A percentile compares a stretch with the other conserved stretches of the same genome.
Conservation (phyloP, 1,284 basidiomycete genomes). For the Tremellales sp. region DNA sequence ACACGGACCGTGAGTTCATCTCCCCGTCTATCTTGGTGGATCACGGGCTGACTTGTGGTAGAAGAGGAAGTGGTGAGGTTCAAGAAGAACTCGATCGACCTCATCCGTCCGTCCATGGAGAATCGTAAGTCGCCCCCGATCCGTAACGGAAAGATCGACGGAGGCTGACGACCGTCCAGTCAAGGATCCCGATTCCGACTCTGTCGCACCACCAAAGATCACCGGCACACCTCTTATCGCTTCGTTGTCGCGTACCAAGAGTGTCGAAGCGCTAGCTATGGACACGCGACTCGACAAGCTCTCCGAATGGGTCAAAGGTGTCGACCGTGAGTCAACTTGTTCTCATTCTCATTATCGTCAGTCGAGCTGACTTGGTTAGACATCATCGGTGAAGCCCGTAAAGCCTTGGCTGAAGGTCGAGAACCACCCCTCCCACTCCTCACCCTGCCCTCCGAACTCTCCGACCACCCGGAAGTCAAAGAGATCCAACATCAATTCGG, state of each 20-base stretch:
- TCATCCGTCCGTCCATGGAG: conserved; percentile 6
- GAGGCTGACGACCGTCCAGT: no score
- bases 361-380: conserved; percentile 8
- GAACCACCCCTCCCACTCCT: conserved; percentile 26
- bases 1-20: conserved; percentile 20
- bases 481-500: conserved; percentile 20
- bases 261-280: conserved; percentile 21
- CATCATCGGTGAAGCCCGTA: conserved; percentile 44
- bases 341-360: neutral
- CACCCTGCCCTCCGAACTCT: conserved; percentile 9
- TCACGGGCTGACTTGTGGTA: conserved; percentile 8
- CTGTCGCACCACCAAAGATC: neutral
- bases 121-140: conserved; percentile 3
- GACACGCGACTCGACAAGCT: conserved; percentile 40
- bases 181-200: neutral
- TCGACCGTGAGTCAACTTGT: conserved; percentile 32
- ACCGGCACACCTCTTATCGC: neutral
- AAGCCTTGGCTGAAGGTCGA: conserved; percentile 38
- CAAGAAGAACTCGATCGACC: conserved; percentile 22
- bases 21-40: no score
- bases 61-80: conserved; percentile 12
- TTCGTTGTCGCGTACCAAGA: conserved; percentile 9
- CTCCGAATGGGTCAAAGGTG: conserved; percentile 41
- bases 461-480: conserved; percentile 3
- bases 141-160: no score